Base-by-base conservation (phyloP, 805 yeast species). In the Teunomyces gatunensis region DNA sequence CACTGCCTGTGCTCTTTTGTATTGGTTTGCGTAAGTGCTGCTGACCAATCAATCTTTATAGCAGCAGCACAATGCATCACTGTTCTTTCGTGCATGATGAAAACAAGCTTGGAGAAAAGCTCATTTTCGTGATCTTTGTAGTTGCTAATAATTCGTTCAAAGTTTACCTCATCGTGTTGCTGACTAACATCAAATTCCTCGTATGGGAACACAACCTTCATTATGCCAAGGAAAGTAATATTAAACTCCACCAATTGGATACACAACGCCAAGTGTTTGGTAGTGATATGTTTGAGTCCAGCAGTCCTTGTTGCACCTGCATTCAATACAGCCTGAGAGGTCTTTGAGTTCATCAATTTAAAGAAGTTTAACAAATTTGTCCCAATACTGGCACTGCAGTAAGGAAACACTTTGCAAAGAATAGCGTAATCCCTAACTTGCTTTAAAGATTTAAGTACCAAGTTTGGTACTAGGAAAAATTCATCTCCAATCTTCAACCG, bases 291-390 rank as follows among this genome's bases (percentile, higher is more conserved):
- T 52, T 78, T 81, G 44, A 86, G 68, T 0, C 88, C 89, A 0
- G 92, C 87, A 0, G 90, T 79, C 52, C 81, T 66, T 2, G 87
- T 84, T 1, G 92, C 92, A 36, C 87, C 88, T 1, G 91, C 89
- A 39, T 84, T 85, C 32, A 87, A 67, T 34, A 87, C 83, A 4
- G 87, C 78, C 51, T 80, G 79, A 3, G 79, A 75, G 5, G 79
- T 68, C 49, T 82, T 78, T 13, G 79, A 62, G 54, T 85, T 84
- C 56, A 79, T 66, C 9, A 76, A 60, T 44, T 71, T 71, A 52
- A 70, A 65, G 50, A 59, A 64, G 36, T 75, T 74, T 39, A 84
- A 53, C n/a, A 81, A 54, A 49, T 75, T 68, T 23, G 67, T 67
- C 48, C 78, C 81, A 36, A 81, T 68, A 6, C 57, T 52, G 0